phyloP scores from a whole-genome alignment of 2,329 filamentous ascomycete genomes.

The Chlorencoelia australis region DNA sequence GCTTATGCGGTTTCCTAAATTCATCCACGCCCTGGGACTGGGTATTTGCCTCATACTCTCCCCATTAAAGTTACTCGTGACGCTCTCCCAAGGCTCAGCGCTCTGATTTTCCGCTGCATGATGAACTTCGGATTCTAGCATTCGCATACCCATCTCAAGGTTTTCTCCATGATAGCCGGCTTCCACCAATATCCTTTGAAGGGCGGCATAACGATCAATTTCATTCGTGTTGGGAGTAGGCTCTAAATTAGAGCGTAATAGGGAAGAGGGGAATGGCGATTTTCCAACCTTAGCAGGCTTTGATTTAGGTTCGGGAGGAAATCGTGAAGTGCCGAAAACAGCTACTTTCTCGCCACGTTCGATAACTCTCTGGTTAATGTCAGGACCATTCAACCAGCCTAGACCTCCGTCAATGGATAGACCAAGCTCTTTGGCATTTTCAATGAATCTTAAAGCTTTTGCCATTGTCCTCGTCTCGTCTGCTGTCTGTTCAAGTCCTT shows the following conservation, averaged over 20 bases:
- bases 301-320: slow-evolving; percentile 26
- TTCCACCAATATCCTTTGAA: slow-evolving; percentile 19
- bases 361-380: slow-evolving; percentile 39
- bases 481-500: slow-evolving; percentile 50
- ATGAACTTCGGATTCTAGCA: no score
- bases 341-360: slow-evolving; percentile 27
- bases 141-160: no score
- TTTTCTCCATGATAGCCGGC: slow-evolving; percentile 18
- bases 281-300: background rate
- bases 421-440: slow-evolving; percentile 49
- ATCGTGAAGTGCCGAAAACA: slow-evolving; percentile 37
- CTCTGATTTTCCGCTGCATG: no score
- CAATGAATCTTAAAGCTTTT: slow-evolving; percentile 46
- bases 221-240: no score
- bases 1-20: no score
- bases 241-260: no score
- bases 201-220: background rate
- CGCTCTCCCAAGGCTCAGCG: background rate
- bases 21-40: no score
- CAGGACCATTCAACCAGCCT: slow-evolving; percentile 55
- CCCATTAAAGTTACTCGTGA: background rate
- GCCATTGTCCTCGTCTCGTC: slow-evolving; percentile 54
- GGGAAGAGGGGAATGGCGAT: background rate
- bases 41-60: background rate
- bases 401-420: slow-evolving; percentile 58